Base-by-base conservation (phyloP, 768 basidiomycete genomes). In the Kwoniella dendrophila region DNA sequence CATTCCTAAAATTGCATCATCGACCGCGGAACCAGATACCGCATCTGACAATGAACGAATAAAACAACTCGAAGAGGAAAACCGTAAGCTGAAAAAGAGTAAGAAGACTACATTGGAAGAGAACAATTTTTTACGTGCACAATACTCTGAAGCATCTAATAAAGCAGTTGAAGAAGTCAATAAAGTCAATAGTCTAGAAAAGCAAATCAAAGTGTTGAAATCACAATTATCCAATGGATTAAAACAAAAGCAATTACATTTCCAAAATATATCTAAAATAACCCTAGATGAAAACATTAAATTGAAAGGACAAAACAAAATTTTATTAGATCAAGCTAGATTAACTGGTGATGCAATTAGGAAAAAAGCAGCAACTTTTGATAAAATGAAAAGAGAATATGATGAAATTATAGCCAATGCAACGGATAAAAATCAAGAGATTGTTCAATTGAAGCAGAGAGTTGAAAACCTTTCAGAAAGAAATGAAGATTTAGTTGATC, bases 301-400 rank as follows among this genome's bases (percentile, higher is more conserved):
- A 30, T 47, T 70, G 27, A 45, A 48, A 27, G 40, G 27, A 2
- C 51, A 70, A 44, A 45, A 55, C 33, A 58, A 66, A n/a, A 40
- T 75, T 33, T 32, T 73, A 12, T 60, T 71, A 4, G 62, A 69
- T 26, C 74, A 75, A 60, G 47, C 67, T 24, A 43, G 71, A 8
- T 33, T 50, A 34, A 76, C 74, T 1, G 73, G 66, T 43, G 74
- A 76, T 45, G 41, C n/a, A 0, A 33, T 76, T 1, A 56, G 74
- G n/a, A 14, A 54, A 29, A 68, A 66, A 50, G 72, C 74, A 7
- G 54, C 53, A n/a, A n/a, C n/a, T n/a, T n/a, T n/a, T n/a, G n/a
- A n/a, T n/a, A n/a, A n/a, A n/a, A 33, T 56, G 22, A 61, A 63
- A 56, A 45, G 22, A 14, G 63, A 64, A 38, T 41, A 62, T 7